Evolutionary conservation across 768 basidiomycete species (phyloP), one percentile per base, ranked within the genome.

Genomic region (Panaeolus cyanescens): DNA sequence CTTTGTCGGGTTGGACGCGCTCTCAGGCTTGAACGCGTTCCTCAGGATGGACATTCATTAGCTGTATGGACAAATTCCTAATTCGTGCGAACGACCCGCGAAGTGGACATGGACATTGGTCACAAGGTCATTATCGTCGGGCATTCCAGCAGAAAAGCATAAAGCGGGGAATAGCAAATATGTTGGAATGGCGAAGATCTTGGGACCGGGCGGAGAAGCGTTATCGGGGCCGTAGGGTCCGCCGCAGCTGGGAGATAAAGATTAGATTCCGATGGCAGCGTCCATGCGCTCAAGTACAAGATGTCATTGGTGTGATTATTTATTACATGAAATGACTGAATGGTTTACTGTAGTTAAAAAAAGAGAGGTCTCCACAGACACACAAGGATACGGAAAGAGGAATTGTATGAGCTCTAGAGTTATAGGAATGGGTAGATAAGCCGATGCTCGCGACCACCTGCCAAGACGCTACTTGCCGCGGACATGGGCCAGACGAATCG

Each of bases 401-500:
- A n/a, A n/a, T n/a, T n/a, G 20, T 42, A 22, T 6, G 20, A 22
- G 19, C 20, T 9, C 40, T 42, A 9, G 40, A 10, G 40, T 22
- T 20, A 42, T 7, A 34, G 33, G 33, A 42, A 22, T 25, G 40
- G 40, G 40, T 28, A 50, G 45, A 50, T 50, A 50, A 17, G 45
- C 22, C 13, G 15, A 28, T 13, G 12, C 3, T 50, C 45, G 45
- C 25, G 12, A 25, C 45, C 28, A 28, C 45, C 12, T 30, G 45
- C 45, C 45, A 50, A 50, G 45, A 50, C 25, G 45, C 45, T 22
- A 50, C 45, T 50, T 50, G 45, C 45, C 45, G 25, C 45, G 45
- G 45, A 50, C 45, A 42, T 42, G 40, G 25, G 30, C 12, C 25
- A 28, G 7, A 19, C 42, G 15, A 50, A 50, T 50, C 45, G 45